phyloP scores from a whole-genome alignment of 306 rosid genomes.

The Canavalia gladiata region DNA sequence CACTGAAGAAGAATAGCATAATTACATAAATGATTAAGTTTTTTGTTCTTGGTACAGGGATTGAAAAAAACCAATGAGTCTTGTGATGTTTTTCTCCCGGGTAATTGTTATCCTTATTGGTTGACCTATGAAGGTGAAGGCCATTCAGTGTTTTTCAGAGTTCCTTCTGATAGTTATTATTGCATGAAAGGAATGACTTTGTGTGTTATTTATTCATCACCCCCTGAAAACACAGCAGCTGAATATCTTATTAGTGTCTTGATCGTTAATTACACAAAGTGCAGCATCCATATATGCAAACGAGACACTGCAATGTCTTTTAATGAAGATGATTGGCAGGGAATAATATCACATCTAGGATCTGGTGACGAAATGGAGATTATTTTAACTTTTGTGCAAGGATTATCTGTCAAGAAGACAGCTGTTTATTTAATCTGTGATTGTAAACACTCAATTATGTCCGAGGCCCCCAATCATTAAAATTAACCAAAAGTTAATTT shows the following conservation, averaged over 20 bases:
- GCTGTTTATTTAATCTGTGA: conserved; percentile 26
- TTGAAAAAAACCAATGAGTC: not conserved
- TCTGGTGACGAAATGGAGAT: conserved; percentile 34
- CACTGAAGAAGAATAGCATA: not conserved
- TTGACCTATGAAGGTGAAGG: conserved; percentile 10
- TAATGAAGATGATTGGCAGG: conserved; percentile 47
- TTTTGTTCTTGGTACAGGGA: conserved; percentile 31
- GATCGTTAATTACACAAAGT: conserved; percentile 42
- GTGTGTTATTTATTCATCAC: conserved; percentile 37
- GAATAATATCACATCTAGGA: conserved; percentile 5
- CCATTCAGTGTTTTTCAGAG: not conserved
- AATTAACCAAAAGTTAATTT: no score
- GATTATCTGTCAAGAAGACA: not conserved
- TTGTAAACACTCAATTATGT: no score
- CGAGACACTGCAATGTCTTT: conserved; percentile 36
- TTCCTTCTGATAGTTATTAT: not conserved
- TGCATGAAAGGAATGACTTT: conserved; percentile 35
- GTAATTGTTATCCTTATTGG: conserved; percentile 41
- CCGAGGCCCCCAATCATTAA: no score
- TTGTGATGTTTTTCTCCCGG: not conserved
- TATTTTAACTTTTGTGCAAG: conserved; percentile 6
- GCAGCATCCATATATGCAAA: conserved; percentile 21
- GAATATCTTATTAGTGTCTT: conserved; percentile 11
- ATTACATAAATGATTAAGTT: not conserved
- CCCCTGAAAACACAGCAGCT: not conserved